A percentile compares a stretch with the other conserved stretches of the same genome.
These are phyloP conservation scores for Teratosphaeria zuluensis DNA, from an alignment of 2,329 filamentous ascomycete genomes.

Conservation along the genomic window DNA sequence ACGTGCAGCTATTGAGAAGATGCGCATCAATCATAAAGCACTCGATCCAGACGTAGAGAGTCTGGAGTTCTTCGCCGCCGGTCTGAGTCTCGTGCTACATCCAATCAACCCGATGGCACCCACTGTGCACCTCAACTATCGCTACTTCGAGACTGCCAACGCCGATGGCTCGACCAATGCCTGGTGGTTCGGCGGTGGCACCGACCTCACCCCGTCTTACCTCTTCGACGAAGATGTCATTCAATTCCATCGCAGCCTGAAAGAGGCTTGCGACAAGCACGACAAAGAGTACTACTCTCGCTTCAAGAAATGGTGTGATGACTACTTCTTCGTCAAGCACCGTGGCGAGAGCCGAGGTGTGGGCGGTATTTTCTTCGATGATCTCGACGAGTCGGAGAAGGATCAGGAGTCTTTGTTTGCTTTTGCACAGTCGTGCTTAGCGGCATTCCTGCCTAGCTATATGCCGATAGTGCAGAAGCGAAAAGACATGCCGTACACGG, in stretches of 20 bases:
- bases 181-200: constrained; percentile 98
- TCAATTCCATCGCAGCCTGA: constrained; percentile 91
- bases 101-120: constrained; percentile 94
- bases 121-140: constrained; percentile 95
- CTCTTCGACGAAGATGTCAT: constrained; percentile 95
- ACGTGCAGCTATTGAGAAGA: constrained; percentile 77
- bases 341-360: constrained; percentile 76
- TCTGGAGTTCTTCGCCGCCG: constrained; percentile 90
- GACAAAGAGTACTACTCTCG: constrained; percentile 83
- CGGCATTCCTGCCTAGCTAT: constrained; percentile 83
- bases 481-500: constrained; percentile 85
- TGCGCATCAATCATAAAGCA: constrained; percentile 91
- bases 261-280: constrained; percentile 86
- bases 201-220: constrained; percentile 85
- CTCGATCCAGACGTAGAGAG: constrained; percentile 69
- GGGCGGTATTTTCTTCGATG: constrained; percentile 98
- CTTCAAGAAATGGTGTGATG: constrained; percentile 98
- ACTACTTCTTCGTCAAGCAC: constrained; percentile 94
- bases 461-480: constrained; percentile 77
- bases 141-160: constrained; percentile 94
- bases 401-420: constrained; percentile 84
- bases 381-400: constrained; percentile 77
- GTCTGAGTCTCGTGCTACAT: constrained; percentile 85
- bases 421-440: constrained; percentile 76
- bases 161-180: constrained; percentile 70